Evolutionary conservation across 2,329 filamentous ascomycete species (phyloP), one percentile per base, ranked within the genome.

Genomic region (Xylariaceae sp.): DNA sequence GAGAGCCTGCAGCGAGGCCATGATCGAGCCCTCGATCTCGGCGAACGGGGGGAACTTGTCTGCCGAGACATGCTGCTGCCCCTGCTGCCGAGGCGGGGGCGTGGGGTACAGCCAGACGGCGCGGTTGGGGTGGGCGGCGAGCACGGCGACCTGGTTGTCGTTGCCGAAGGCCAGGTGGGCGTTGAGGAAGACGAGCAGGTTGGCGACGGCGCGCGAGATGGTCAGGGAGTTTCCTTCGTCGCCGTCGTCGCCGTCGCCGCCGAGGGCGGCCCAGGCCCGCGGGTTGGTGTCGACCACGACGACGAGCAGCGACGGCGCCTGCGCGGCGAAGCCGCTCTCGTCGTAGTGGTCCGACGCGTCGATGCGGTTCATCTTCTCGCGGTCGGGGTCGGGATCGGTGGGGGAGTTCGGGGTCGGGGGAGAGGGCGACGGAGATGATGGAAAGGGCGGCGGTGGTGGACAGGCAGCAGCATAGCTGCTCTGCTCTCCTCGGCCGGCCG

Each of bases 201-300:
- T 77, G 41, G 90, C 86, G 39, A 98, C 70, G 40, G 87, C 87
- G 52, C 83, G 81, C 31, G 84, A 84, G 40, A 98, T 75, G 18
- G 90, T 78, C 6, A 96, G 77, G 19, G 75, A 75, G 36, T 77
- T 63, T n/a, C n/a, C n/a, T n/a, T n/a, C n/a, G n/a, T n/a, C n/a
- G n/a, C n/a, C n/a, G n/a, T n/a, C n/a, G n/a, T n/a, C n/a, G n/a
- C n/a, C n/a, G 40, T 80, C 70, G 28, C 12, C 21, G 27, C 16
- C 12, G 13, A 96, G 75, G 39, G 85, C 71, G 5, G 85, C 79
- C 92, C 92, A 94, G 49, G 92, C 89, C 49, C 89, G 83, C 3
- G 92, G 92, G 57, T 98, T 98, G 17, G 90, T 95, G 65, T 98
- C 92, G 64, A 98, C 75, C 52, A 98, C 72, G 51, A 98, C 80